Evolutionary conservation across 1,139 yeast genomes (phyloP).

Genomic region (Candida sp.): DNA sequence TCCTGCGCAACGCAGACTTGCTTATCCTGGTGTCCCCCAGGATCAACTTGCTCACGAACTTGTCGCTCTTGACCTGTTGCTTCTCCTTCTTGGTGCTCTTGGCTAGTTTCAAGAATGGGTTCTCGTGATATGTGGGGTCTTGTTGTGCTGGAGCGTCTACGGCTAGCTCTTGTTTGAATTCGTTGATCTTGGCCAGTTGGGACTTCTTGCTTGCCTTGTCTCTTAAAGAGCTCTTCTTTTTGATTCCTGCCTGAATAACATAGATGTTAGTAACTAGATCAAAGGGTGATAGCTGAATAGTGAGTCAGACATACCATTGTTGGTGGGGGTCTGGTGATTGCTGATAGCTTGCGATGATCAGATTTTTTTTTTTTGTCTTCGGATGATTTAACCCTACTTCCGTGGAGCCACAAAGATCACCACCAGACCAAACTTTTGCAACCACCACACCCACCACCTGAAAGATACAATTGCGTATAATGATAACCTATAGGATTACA

Average conservation of each 20-base stretch:
- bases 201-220: conserved; percentile 31
- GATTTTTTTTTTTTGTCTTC: conserved; percentile 2
- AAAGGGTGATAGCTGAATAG: background rate
- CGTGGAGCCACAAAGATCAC: background rate
- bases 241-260: conserved; percentile 29
- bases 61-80: conserved; percentile 37
- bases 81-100: conserved; percentile 61
- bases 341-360: conserved; percentile 1
- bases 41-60: conserved; percentile 30
- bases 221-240: conserved; percentile 42
- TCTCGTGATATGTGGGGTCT: conserved; percentile 31
- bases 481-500: background rate
- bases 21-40: conserved; percentile 49
- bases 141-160: conserved; percentile 4
- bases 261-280: background rate
- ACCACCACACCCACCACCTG: background rate
- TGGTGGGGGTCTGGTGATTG: background rate
- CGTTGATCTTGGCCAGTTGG: conserved; percentile 28
- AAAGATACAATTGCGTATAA: background rate
- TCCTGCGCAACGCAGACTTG: conserved; percentile 66
- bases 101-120: conserved; percentile 59
- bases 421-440: background rate
- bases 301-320: conserved; percentile 1
- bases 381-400: background rate
- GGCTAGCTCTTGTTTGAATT: conserved; percentile 23